Evolutionary conservation across 495 filamentous ascomycete genomes (phyloP), one percentile per base, ranked within the genome.

Genomic region (Articulospora tetracladia): DNA sequence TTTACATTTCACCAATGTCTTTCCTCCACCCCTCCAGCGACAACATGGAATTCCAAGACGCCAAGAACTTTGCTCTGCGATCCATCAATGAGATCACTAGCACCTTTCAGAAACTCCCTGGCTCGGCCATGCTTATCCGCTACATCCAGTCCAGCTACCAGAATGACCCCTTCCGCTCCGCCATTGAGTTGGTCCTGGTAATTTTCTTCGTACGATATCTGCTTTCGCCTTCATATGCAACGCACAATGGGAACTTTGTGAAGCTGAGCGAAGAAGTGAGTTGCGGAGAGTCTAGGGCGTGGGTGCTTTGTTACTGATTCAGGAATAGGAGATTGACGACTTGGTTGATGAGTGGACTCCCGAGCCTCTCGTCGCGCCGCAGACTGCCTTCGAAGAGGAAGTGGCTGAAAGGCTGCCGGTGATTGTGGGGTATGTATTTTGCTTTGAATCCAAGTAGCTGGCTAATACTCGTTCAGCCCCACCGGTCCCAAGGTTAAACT

Each of bases 141-240:
- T 99, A 99, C 69, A 88, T 99, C 63, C 90, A 89, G 71, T 94
- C 90, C 34, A 97, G 92, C 69, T 98, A 99, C 75, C 94, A 98
- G 75, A 88, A 99, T 73, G 94, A 99, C 59, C 94, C 94, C 13
- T 83, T 98, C 57, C 87, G 94, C 22, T 94, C 89, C 24, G 92
- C 92, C 1, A 90, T 99, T 64, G 94, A 99, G 72, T 77, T 99
- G 36, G 86, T 98, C 57, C 84, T 99, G 51, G 91, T 99, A 62
- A 83, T 99, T 51, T 99, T 99, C 75, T 93, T 93, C 53, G 85
- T 99, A 22, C 84, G 93, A 48, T 99, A 99, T 68, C 79, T 99
- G 20, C 79, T 98, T 44, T 86, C 92, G 36, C 93, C 95, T 1
- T 89, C 86, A 44, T 98, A 98, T 74, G 88, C 89, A 53, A 97